Evolutionary conservation across 805 yeast species (phyloP).

Genomic region (Myxozyma kluyveri): DNA sequence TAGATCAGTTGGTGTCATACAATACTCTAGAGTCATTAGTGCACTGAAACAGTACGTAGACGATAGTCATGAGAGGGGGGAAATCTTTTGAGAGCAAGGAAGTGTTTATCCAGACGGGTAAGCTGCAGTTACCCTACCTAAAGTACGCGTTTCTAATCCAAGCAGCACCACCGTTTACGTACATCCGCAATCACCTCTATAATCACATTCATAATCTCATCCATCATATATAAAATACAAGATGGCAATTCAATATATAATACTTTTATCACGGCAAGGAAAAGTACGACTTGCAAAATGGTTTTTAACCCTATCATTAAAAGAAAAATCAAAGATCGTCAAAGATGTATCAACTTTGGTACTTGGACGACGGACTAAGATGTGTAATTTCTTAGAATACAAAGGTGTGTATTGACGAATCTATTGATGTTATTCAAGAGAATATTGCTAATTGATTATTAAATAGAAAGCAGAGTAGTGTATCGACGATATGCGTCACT

Average conservation of each 20-base stretch:
- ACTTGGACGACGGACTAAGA: conserved; percentile 79
- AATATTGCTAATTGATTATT: conserved; percentile 10
- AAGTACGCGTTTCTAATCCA: too few relatives aligned
- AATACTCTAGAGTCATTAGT: too few relatives aligned
- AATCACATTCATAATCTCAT: neutral
- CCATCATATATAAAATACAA: neutral
- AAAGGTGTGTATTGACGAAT: conserved; percentile 42
- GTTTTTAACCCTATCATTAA: conserved; percentile 80
- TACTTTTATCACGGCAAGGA: conserved; percentile 89
- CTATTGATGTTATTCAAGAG: neutral
- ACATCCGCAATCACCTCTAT: neutral
- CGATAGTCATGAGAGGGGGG: too few relatives aligned
- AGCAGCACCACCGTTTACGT: too few relatives aligned
- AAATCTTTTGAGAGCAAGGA: too few relatives aligned
- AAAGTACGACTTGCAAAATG: conserved; percentile 90
- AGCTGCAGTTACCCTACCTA: too few relatives aligned
- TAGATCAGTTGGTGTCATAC: too few relatives aligned
- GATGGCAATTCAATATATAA: conserved; percentile 76
- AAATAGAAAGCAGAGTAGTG: conserved; percentile 68
- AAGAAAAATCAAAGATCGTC: conserved; percentile 78
- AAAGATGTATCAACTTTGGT: conserved; percentile 84
- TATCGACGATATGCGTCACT: conserved; percentile 92
- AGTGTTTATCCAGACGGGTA: too few relatives aligned
- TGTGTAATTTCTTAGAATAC: conserved; percentile 92
- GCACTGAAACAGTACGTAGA: too few relatives aligned